Percentiles rank a stretch among this genome's conserved stretches.
These are phyloP conservation scores for Fistulinella prunicolor DNA, from an alignment of 768 basidiomycete species.

Conservation along the genomic window DNA sequence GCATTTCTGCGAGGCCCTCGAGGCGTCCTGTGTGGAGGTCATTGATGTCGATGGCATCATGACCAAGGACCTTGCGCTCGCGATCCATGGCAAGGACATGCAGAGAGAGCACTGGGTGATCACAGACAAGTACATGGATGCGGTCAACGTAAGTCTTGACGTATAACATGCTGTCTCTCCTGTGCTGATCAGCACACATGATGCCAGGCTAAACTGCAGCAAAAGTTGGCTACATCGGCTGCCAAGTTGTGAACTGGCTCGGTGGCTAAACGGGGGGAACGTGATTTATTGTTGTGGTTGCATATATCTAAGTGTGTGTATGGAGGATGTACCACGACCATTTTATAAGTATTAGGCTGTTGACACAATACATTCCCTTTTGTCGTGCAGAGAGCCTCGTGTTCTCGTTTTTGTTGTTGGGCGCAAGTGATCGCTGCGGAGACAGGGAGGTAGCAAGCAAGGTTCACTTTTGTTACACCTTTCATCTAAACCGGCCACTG, in stretches of 20 bases:
- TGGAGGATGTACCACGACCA: too few relatives aligned
- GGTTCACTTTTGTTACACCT: too few relatives aligned
- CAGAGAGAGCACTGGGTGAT: conserved; percentile 96
- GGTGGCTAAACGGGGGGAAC: background rate
- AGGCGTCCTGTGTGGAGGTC: conserved; percentile 84
- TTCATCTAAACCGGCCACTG: background rate
- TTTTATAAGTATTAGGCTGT: conserved; percentile 18
- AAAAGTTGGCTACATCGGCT: conserved; percentile 38
- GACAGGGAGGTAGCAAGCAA: too few relatives aligned
- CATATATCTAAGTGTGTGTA: conserved; percentile 14
- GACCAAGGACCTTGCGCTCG: conserved; percentile 96
- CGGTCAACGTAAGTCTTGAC: conserved; percentile 69
- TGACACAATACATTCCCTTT: conserved; percentile 16
- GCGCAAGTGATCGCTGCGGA: conserved; percentile 6
- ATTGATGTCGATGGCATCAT: conserved; percentile 89
- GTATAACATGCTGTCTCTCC: background rate
- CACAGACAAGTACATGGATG: conserved; percentile 91
- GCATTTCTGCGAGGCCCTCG: conserved; percentile 75
- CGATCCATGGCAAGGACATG: conserved; percentile 90
- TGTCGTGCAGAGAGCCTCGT: background rate
- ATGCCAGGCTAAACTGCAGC: conserved; percentile 41
- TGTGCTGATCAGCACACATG: conserved; percentile 14
- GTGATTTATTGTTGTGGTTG: conserved; percentile 16
- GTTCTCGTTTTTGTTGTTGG: too few relatives aligned
- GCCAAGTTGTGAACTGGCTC: conserved; percentile 16